Percentiles rank a stretch among this genome's conserved stretches.
Conservation (phyloP, 2,329 filamentous ascomycete genomes). For the Pseudocercospora vitis region DNA sequence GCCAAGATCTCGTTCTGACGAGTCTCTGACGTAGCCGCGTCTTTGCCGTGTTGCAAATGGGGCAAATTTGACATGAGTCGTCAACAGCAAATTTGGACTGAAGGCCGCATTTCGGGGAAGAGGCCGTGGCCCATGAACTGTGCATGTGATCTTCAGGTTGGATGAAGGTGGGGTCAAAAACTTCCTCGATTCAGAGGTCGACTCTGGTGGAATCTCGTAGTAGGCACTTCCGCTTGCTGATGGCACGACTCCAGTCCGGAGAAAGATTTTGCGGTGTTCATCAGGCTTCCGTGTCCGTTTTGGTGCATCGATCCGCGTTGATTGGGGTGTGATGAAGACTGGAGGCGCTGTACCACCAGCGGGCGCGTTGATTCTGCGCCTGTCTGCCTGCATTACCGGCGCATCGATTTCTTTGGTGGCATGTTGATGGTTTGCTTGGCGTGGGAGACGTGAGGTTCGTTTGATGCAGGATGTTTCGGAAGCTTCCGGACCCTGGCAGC, state of each 20-base stretch:
- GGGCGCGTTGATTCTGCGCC: slow-evolving; percentile 87
- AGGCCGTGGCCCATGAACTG: slow-evolving; percentile 88
- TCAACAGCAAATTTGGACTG: slow-evolving; percentile 86
- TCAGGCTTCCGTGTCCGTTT: slow-evolving; percentile 63
- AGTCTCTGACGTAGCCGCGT: slow-evolving; percentile 81
- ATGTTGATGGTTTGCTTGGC: slow-evolving; percentile 15
- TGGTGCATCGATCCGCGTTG: slow-evolving; percentile 49
- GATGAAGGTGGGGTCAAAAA: slow-evolving; percentile 57
- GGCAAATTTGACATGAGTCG: slow-evolving; percentile 93
- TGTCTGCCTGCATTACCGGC: slow-evolving; percentile 60
- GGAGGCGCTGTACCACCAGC: slow-evolving; percentile 73
- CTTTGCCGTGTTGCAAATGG: slow-evolving; percentile 85
- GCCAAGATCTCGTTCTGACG: slow-evolving; percentile 82
- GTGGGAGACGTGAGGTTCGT: slow-evolving; percentile 13
- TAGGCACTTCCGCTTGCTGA: slow-evolving; percentile 93
- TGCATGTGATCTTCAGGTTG: slow-evolving; percentile 87
- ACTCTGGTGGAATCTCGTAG: slow-evolving; percentile 58
- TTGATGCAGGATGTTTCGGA: background rate
- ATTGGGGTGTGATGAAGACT: slow-evolving; percentile 60
- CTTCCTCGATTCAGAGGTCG: slow-evolving; percentile 41
- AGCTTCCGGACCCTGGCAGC: slow-evolving; percentile 1
- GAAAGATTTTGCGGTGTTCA: slow-evolving; percentile 80
- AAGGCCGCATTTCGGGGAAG: slow-evolving; percentile 87
- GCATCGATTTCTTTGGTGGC: background rate
- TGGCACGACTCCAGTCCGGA: slow-evolving; percentile 88